phyloP scores from a whole-genome alignment of 139 green algal species.

The Chlorella ohadii region DNA sequence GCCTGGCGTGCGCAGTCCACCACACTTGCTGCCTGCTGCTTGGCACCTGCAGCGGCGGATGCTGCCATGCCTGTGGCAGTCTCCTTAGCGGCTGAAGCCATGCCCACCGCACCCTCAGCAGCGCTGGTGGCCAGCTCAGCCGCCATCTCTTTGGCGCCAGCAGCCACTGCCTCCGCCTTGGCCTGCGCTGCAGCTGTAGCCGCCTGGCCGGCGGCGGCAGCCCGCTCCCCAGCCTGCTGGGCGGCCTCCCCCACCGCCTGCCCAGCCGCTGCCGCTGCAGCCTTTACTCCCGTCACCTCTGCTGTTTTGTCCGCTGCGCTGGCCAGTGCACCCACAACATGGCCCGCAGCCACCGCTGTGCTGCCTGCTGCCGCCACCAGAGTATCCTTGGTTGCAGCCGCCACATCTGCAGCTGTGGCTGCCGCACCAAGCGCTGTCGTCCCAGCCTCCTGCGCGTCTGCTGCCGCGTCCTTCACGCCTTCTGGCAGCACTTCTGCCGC shows the following conservation, averaged over 20 bases:
- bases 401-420: neutral
- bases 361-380: neutral
- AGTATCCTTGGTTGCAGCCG: neutral
- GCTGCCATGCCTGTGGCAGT: neutral
- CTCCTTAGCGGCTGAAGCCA: neutral
- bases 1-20: neutral
- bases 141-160: neutral
- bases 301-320: neutral
- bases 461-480: neutral
- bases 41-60: neutral
- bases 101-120: neutral
- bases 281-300: neutral
- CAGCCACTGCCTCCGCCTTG: too few relatives aligned
- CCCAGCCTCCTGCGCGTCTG: neutral
- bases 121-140: neutral
- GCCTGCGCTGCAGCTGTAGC: neutral
- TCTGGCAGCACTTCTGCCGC: neutral
- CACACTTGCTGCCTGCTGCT: neutral
- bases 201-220: neutral
- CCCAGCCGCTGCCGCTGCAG: neutral
- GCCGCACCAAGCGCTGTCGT: neutral
- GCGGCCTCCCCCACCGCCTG: neutral
- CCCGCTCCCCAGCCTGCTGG: neutral
- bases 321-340: neutral
- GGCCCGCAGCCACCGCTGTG: neutral